These are phyloP conservation scores for Botrytis galanthina DNA, from an alignment of 2,329 filamentous ascomycete genomes.

Conservation along the genomic window DNA sequence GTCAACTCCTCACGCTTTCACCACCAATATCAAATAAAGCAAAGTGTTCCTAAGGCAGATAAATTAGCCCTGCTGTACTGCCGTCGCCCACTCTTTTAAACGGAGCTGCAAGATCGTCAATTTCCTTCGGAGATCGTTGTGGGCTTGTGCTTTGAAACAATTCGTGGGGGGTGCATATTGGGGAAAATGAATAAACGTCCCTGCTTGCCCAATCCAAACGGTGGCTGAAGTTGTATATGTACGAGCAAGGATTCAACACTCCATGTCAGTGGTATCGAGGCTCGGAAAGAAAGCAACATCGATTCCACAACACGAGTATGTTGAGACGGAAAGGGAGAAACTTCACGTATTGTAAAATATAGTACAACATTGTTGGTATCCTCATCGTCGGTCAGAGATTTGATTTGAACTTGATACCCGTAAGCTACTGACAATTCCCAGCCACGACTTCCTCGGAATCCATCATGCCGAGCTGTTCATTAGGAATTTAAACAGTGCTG, in stretches of 20 bases:
- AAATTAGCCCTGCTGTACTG: neutral
- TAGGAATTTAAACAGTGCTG: neutral
- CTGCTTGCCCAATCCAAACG: constrained; percentile 3
- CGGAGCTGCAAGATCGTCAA: constrained; percentile 16
- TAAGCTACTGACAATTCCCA: neutral
- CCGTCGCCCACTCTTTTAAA: neutral
- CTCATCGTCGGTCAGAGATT: neutral
- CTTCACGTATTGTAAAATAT: constrained; percentile 6
- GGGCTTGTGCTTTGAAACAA: constrained; percentile 20
- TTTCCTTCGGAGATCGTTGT: constrained; percentile 16
- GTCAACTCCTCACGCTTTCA: neutral
- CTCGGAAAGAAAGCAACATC: constrained; percentile 8
- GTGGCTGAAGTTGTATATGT: constrained; percentile 2
- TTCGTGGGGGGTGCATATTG: constrained; percentile 14
- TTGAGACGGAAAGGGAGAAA: constrained; percentile 3
- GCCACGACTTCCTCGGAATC: neutral
- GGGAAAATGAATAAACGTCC: constrained; percentile 14
- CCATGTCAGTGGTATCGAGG: constrained; percentile 10
- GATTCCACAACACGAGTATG: constrained; percentile 13
- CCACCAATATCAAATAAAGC: neutral
- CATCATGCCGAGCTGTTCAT: neutral
- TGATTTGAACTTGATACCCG: neutral
- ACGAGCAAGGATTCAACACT: constrained; percentile 4
- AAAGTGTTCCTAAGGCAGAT: neutral
- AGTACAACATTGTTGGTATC: constrained; percentile 2